phyloP scores from a whole-genome alignment of 2,329 filamentous ascomycete genomes.

The Ceratocystis cubensis region DNA sequence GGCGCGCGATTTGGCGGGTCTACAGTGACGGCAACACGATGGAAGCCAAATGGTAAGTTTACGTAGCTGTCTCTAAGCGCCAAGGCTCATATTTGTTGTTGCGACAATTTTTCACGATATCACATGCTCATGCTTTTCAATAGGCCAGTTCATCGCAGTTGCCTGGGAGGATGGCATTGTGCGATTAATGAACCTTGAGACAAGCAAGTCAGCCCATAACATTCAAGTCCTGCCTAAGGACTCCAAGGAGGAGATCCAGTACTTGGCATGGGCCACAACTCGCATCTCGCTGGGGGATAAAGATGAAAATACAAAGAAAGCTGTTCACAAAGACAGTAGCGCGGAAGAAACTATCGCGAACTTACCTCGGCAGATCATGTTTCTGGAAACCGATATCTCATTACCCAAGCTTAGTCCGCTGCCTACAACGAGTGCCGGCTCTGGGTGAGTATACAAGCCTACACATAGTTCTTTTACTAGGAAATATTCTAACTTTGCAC shows the following conservation, averaged over 20 bases:
- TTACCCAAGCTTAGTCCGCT: slow-evolving; percentile 65
- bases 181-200: slow-evolving; percentile 65
- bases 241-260: slow-evolving; percentile 21
- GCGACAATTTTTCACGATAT: not conserved
- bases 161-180: slow-evolving; percentile 73
- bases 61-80: not conserved
- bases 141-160: slow-evolving; percentile 62
- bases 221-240: slow-evolving; percentile 38
- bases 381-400: slow-evolving; percentile 63
- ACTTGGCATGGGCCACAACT: slow-evolving; percentile 17
- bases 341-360: slow-evolving; percentile 29
- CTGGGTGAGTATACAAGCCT: slow-evolving; percentile 38
- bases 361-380: slow-evolving; percentile 59
- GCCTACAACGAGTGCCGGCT: slow-evolving; percentile 46
- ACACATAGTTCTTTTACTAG: not conserved
- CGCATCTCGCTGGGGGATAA: slow-evolving; percentile 11
- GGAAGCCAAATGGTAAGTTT: slow-evolving; percentile 55
- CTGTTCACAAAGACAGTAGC: slow-evolving; percentile 20
- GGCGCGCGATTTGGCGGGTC: slow-evolving; percentile 32
- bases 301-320: not conserved
- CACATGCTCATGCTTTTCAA: not conserved
- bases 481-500: slow-evolving; percentile 13
- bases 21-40: slow-evolving; percentile 38
- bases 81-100: not conserved
- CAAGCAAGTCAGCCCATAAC: slow-evolving; percentile 66